A percentile compares a stretch with the other conserved stretches of the same genome.
Conservation (phyloP, 2,329 filamentous ascomycete genomes). For the Tympanopsis confertula region DNA sequence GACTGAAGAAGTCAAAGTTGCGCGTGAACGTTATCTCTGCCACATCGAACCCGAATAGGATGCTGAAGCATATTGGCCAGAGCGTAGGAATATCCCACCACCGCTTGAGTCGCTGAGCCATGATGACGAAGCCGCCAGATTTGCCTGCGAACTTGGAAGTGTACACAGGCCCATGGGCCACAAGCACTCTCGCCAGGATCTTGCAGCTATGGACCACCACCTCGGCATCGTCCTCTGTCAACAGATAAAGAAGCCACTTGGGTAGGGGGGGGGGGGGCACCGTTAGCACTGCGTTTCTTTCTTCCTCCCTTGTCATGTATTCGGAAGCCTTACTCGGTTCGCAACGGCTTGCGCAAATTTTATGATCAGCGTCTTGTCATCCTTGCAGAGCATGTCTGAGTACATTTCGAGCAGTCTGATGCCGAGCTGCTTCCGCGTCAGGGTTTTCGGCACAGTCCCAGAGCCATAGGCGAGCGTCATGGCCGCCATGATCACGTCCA, state of each 20-base stretch:
- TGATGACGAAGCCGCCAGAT: conserved; percentile 76
- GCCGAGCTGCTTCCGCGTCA: conserved; percentile 62
- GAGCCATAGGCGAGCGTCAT: conserved; percentile 13
- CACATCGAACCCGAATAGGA: conserved; percentile 77
- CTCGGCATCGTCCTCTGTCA: conserved; percentile 75
- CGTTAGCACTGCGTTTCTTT: conserved; percentile 7
- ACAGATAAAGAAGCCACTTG: conserved; percentile 83
- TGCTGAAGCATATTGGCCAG: conserved; percentile 80
- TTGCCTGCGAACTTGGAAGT: conserved; percentile 74
- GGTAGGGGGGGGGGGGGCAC: conserved; percentile 9
- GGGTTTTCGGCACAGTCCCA: conserved; percentile 20
- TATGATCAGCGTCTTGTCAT: conserved; percentile 54
- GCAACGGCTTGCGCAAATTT: conserved; percentile 92
- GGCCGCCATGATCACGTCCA: conserved; percentile 17
- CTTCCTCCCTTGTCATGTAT: not conserved
- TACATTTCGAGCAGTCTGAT: conserved; percentile 68
- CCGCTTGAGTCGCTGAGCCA: conserved; percentile 68
- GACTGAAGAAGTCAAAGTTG: conserved; percentile 61
- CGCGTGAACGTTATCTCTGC: conserved; percentile 62
- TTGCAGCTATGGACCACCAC: conserved; percentile 71
- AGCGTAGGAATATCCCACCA: conserved; percentile 82
- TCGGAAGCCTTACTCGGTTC: conserved; percentile 58
- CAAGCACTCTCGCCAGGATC: conserved; percentile 72
- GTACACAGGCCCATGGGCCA: conserved; percentile 69
- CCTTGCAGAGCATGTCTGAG: conserved; percentile 65